Evolutionary conservation across 495 filamentous ascomycete species (phyloP).

Genomic region (Amniculicola lignicola): DNA sequence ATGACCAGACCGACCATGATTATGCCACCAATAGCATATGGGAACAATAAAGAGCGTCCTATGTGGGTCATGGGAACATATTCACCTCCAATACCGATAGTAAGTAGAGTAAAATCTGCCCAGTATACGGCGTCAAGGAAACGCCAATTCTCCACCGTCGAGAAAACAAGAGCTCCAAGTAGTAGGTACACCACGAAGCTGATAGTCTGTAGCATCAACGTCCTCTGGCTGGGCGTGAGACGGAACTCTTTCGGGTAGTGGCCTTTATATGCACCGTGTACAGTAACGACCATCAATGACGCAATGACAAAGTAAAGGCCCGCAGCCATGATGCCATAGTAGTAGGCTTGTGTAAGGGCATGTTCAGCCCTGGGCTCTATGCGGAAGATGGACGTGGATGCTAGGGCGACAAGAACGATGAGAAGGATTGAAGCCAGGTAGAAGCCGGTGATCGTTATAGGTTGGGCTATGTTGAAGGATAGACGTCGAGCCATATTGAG

Average conservation of each 20-base stretch:
- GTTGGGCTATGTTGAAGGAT: constrained; percentile 56
- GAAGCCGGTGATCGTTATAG: constrained; percentile 64
- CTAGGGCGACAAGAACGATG: constrained; percentile 57
- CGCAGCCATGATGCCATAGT: constrained; percentile 76
- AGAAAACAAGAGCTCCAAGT: constrained; percentile 68
- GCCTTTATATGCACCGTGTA: constrained; percentile 59
- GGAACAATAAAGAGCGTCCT: constrained; percentile 68
- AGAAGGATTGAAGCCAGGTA: constrained; percentile 67
- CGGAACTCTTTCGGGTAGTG: constrained; percentile 69
- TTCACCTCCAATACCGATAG: constrained; percentile 72
- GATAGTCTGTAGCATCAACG: constrained; percentile 86
- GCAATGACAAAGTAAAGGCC: constrained; percentile 73
- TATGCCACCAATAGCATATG: constrained; percentile 76
- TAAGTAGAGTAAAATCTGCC: constrained; percentile 80
- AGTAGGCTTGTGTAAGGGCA: constrained; percentile 71
- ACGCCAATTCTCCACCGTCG: constrained; percentile 69
- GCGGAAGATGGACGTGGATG: constrained; percentile 49
- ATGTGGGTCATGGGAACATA: constrained; percentile 58
- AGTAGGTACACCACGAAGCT: constrained; percentile 72
- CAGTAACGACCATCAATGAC: constrained; percentile 65
- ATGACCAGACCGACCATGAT: constrained; percentile 77
- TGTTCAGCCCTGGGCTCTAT: constrained; percentile 44
- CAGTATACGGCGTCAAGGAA: constrained; percentile 81
- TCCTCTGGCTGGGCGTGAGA: constrained; percentile 70
- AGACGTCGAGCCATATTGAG: constrained; percentile 68